These are phyloP conservation scores for Rhodotorula kratochvilovae DNA, from an alignment of 768 basidiomycete species.

Conservation along the genomic window DNA sequence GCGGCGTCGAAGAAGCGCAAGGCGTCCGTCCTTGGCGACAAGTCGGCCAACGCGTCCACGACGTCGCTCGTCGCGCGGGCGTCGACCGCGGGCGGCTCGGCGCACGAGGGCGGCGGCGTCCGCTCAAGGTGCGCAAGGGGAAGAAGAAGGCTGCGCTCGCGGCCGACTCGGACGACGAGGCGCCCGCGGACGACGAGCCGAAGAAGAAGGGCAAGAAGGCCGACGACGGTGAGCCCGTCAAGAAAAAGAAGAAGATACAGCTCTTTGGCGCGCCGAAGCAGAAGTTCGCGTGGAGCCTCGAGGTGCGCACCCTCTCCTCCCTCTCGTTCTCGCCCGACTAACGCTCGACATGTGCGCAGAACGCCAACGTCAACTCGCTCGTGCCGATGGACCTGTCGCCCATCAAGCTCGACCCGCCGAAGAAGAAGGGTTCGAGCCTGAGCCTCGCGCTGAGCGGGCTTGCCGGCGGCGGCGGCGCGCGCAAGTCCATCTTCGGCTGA, in stretches of 20 bases:
- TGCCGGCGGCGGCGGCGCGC: constrained; percentile 7
- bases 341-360: constrained; percentile 4
- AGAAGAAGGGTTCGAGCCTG: constrained; percentile 11
- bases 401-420: constrained; percentile 17
- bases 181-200: constrained; percentile 8
- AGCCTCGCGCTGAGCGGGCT: neutral
- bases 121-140: constrained; percentile 24
- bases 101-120: neutral
- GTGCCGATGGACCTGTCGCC: constrained; percentile 33
- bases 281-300: constrained; percentile 14
- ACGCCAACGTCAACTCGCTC: constrained; percentile 25
- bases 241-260: constrained; percentile 35
- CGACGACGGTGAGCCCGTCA: constrained; percentile 1
- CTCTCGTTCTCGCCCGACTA: neutral
- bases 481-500: constrained; percentile 15
- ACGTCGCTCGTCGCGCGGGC: neutral
- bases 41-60: constrained; percentile 4
- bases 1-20: constrained; percentile 21
- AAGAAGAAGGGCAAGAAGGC: neutral
- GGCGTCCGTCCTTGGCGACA: constrained; percentile 14
- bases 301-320: constrained; percentile 18
- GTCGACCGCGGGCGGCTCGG: neutral
- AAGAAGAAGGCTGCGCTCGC: constrained; percentile 24
- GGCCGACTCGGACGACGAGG: neutral
- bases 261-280: constrained; percentile 20